Evolutionary conservation across 306 rosid genomes (phyloP), one percentile per base, ranked within the genome.

Genomic region (Notholithocarpus densiflorus): DNA sequence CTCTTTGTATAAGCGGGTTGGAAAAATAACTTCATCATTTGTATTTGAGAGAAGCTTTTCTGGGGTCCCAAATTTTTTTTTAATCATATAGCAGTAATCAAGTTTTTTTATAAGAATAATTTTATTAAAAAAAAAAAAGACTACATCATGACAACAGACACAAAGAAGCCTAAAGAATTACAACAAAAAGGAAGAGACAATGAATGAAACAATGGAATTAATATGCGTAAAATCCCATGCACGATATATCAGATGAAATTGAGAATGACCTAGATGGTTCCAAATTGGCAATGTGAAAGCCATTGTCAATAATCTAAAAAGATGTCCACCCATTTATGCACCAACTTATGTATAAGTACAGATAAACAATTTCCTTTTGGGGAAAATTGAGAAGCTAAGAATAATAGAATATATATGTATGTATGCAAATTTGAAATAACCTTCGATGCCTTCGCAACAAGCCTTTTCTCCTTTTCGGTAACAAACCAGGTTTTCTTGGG

Each of bases 401-500:
- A 55, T 52, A 70, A 51, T 32, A 32, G 37, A 32, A 32, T 5
- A 32, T 32, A 32, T 32, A 5, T 32, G 37, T 32, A 34, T 43
- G 65, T 27, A 62, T 15, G 64, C 75, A 80, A 56, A 51, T 75
- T 66, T 66, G 7, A 71, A 26, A 51, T 72, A 80, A 91, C 98
- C 90, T 91, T 92, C n/a, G 87, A 86, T 54, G 89, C 97, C 65
- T 89, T 88, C 8, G 90, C 92, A 31, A 86, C 87, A 75, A 88
- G 83, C 83, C 82, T 87, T 82, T 91, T 95, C 87, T 95, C 98
- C 84, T 88, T 90, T 76, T 89, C 96, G 10, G 94, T 88, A 56
- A 89, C 85, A 90, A 92, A 91, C 97, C 98, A 95, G 10, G 98
- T 91, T 81, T 90, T 91, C 86, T 93, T 93, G 71, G 98, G 99